Percentiles rank a stretch among this genome's conserved stretches.
Conservation (phyloP, 805 yeast species). For the Saturnispora kantuleensis region DNA sequence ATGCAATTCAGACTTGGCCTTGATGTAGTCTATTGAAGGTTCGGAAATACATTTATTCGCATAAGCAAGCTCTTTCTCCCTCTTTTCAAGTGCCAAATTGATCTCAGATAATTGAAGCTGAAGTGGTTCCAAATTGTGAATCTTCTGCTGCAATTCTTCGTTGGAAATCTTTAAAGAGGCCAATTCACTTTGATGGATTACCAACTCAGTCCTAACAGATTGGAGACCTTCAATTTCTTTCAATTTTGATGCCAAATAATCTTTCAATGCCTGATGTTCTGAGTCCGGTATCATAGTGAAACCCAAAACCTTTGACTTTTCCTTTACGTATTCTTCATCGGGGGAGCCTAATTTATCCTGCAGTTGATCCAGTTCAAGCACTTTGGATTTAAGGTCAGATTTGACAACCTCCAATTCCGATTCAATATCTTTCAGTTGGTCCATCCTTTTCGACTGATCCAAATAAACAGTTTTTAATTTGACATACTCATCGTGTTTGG, state of each 20-base stretch:
- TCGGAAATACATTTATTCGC: slow-evolving; percentile 4
- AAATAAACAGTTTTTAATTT: not conserved
- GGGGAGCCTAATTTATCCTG: slow-evolving; percentile 9
- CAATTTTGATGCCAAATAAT: not conserved
- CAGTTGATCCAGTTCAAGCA: slow-evolving; percentile 4
- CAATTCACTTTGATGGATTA: not conserved
- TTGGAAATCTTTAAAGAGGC: not conserved
- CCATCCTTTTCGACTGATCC: slow-evolving; percentile 3
- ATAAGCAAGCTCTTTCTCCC: slow-evolving; percentile 7
- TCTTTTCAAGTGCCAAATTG: not conserved
- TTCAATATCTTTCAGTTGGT: slow-evolving; percentile 1
- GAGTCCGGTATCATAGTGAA: slow-evolving; percentile 13
- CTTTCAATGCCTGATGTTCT: slow-evolving; percentile 12
- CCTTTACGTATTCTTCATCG: slow-evolving; percentile 18
- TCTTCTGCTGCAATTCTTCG: not conserved
- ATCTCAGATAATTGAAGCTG: not conserved
- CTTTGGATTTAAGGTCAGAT: not conserved
- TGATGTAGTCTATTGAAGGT: slow-evolving; percentile 16
- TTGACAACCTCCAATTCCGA: not conserved
- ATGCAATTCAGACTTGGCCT: slow-evolving; percentile 11
- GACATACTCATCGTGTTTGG: slow-evolving; percentile 5
- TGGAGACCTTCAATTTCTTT: slow-evolving; percentile 7
- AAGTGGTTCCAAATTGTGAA: not conserved
- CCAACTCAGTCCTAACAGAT: not conserved
- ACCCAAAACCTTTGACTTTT: slow-evolving; percentile 14